Evolutionary conservation across 805 yeast genomes (phyloP).

Genomic region (Candida dajiaensis): DNA sequence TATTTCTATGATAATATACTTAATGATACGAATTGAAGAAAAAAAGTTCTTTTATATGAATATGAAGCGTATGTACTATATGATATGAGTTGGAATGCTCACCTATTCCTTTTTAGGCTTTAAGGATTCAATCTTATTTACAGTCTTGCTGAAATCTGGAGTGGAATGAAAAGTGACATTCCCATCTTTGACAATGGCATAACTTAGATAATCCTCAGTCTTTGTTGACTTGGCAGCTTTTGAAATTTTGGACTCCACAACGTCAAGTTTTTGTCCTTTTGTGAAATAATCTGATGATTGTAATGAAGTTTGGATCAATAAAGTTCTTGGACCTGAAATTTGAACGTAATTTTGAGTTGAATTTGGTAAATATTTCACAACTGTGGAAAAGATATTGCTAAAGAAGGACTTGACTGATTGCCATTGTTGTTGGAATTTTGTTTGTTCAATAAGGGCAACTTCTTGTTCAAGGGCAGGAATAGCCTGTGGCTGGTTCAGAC

Average conservation of each 20-base stretch:
- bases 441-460: neutral
- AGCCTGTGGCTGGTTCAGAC: neutral
- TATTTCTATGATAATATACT: no score
- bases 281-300: neutral
- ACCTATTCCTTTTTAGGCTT: neutral
- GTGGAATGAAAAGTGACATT: constrained; percentile 40
- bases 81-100: no score
- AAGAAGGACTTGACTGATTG: neutral
- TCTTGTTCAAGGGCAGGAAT: neutral
- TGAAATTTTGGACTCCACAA: constrained; percentile 7
- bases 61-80: no score
- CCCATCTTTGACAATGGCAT: constrained; percentile 39
- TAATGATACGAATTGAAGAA: no score
- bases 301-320: constrained; percentile 17
- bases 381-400: neutral
- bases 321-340: constrained; percentile 43
- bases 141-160: constrained; percentile 33
- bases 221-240: constrained; percentile 6
- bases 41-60: no score
- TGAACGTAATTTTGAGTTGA: constrained; percentile 31
- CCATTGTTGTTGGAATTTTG: constrained; percentile 2
- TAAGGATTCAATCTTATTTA: constrained; percentile 25
- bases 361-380: neutral
- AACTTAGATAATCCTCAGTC: constrained; percentile 41
- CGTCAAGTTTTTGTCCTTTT: constrained; percentile 5